A percentile compares a stretch with the other conserved stretches of the same genome.
Conservation (phyloP, 2,329 filamentous ascomycete genomes). For the Colletotrichum sp. region DNA sequence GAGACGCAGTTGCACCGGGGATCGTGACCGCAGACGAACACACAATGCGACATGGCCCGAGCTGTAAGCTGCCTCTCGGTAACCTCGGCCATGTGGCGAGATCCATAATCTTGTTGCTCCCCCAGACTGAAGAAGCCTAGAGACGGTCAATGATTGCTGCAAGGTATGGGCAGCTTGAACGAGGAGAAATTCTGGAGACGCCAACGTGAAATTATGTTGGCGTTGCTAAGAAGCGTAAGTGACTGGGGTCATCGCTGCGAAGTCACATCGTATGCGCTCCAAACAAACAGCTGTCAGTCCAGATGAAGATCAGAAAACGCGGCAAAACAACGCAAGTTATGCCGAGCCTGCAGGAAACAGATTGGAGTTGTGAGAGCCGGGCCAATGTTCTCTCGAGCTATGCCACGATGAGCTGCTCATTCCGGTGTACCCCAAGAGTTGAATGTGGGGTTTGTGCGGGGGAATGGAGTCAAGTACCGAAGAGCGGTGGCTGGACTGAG, state of each 20-base stretch:
- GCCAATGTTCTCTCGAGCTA: conserved; percentile 15
- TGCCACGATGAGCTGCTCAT: background rate
- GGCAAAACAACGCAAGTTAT: background rate
- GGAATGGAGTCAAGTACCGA: conserved; percentile 2
- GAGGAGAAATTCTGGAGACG: background rate
- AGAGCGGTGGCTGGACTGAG: background rate
- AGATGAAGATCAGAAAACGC: background rate
- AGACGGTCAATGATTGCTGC: background rate
- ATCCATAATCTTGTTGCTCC: background rate
- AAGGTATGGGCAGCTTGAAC: background rate
- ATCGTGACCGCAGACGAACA: background rate
- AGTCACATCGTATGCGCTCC: conserved; percentile 1
- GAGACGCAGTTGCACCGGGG: background rate
- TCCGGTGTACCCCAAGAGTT: background rate
- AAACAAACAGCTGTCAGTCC: background rate
- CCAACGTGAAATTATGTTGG: background rate
- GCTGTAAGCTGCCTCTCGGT: conserved; percentile 4
- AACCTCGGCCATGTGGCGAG: conserved; percentile 12
- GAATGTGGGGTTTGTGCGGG: conserved; percentile 7
- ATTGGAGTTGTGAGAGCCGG: background rate
- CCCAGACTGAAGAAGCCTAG: background rate
- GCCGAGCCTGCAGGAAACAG: background rate
- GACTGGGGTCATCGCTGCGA: background rate
- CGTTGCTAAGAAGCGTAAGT: background rate
- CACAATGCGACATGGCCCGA: conserved; percentile 8